Percentiles rank a stretch among this genome's conserved stretches.
Conservation (phyloP, 2,329 filamentous ascomycete genomes). For the Verticillium dahliae region DNA sequence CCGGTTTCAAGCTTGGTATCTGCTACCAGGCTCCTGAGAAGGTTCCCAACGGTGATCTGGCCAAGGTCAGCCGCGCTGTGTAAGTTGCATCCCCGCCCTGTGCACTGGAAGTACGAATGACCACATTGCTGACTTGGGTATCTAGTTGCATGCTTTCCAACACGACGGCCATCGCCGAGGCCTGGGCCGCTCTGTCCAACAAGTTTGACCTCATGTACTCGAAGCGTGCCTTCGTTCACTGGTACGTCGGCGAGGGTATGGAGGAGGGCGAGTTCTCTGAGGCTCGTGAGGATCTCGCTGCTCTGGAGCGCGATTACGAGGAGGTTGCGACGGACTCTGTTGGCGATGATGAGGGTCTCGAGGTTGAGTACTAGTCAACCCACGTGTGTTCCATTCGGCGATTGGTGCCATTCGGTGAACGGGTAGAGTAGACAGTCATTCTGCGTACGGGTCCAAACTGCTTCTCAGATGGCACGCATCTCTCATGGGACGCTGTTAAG, state of each 20-base stretch:
- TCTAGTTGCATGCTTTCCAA: constrained; percentile 93
- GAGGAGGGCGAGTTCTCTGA: constrained; percentile 99
- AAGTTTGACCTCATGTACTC: constrained; percentile 99
- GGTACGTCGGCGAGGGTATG: constrained; percentile 99
- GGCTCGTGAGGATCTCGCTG: constrained; percentile 96
- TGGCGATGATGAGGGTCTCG: constrained; percentile 75
- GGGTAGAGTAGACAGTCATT: background rate
- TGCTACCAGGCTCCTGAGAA: constrained; percentile 97
- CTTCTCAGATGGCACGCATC: background rate
- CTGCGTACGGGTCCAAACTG: background rate
- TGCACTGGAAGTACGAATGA: too few relatives aligned
- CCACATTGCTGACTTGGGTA: background rate
- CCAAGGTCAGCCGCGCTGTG: constrained; percentile 97
- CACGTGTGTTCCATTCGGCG: background rate
- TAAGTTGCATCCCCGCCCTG: constrained; percentile 44
- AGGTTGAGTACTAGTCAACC: constrained; percentile 78
- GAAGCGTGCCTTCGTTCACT: constrained; percentile 99
- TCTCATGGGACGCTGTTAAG: background rate
- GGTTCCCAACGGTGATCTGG: constrained; percentile 93
- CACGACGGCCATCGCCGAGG: constrained; percentile 97
- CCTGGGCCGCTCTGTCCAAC: constrained; percentile 90
- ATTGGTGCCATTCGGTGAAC: background rate
- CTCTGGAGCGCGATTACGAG: constrained; percentile 97
- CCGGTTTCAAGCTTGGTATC: constrained; percentile 99
- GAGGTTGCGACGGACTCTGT: constrained; percentile 94